Evolutionary conservation across 23 red algal species (phyloP), one percentile per base, ranked within the genome.

Genomic region (Chondrus crispus): DNA sequence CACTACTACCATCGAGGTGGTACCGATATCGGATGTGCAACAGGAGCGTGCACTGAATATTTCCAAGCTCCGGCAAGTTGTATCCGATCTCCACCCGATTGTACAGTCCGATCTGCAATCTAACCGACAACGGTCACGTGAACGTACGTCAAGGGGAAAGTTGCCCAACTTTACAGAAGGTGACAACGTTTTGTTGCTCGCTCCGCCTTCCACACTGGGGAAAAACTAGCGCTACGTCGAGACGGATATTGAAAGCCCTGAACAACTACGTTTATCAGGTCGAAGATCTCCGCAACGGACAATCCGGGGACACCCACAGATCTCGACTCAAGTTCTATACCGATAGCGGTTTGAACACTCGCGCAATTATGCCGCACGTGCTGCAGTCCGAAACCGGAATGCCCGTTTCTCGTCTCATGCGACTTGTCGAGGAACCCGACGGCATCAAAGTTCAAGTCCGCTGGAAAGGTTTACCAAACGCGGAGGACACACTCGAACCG

Each of bases 131-230:
- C 30, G 57, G 43, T 43, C 30, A 26, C 45, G 48, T 11, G 36
- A 37, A 49, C 13, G 10, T 49, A 29, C 13, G 46, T 80, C 74
- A 9, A 44, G 33, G 10, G 74, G 74, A 80, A 51, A 48, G 41
- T 39, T 48, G 35, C 74, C 74, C 11, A 80, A 85, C 22, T 85
- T 85, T 40, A 40, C 13, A 20, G 26, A 66, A 29, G 52, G 80
- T 29, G 52, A 85, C 41, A 70, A 29, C 39, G 80, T 85, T n/a
- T 51, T 85, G 80, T 85, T 22, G 80, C 80, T 66, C 48, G 39
- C 26, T 18, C 69, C 24, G 80, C 69, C 10, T 66, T 35, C 39
- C 52, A 66, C 53, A 51, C 48, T 13, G 80, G 48, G 9, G 48
- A 62, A 12, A 85, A 85, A 51, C 37, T 85, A 10, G 10, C 20